A percentile compares a stretch with the other conserved stretches of the same genome.
phyloP scores from a whole-genome alignment of 2,329 filamentous ascomycete genomes.

The Thermothelomyces thermophilus region DNA sequence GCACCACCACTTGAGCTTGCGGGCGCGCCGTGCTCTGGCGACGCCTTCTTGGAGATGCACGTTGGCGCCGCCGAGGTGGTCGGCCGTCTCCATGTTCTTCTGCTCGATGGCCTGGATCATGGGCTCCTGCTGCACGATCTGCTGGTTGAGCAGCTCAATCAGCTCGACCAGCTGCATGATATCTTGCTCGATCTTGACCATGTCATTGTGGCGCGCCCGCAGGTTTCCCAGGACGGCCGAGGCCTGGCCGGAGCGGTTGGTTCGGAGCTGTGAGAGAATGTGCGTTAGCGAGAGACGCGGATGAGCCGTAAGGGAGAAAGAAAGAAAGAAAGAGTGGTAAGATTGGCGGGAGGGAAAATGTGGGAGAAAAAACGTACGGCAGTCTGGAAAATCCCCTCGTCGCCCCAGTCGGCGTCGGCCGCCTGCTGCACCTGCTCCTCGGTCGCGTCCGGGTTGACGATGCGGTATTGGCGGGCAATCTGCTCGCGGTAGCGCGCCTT shows the following conservation, averaged over 20 bases:
- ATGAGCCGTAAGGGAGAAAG: neutral
- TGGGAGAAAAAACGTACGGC: slow-evolving; percentile 51
- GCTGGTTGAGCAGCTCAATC: slow-evolving; percentile 68
- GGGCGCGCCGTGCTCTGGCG: slow-evolving; percentile 56
- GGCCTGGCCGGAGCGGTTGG: slow-evolving; percentile 67
- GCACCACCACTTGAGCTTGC: slow-evolving; percentile 80
- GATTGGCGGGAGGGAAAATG: too few relatives aligned
- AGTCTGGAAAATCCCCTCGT: slow-evolving; percentile 75
- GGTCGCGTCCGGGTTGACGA: slow-evolving; percentile 74
- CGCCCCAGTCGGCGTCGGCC: slow-evolving; percentile 63
- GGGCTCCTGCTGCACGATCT: slow-evolving; percentile 65
- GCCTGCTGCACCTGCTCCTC: slow-evolving; percentile 66
- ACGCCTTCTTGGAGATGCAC: slow-evolving; percentile 64
- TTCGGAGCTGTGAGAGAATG: slow-evolving; percentile 51
- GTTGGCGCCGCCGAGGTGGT: slow-evolving; percentile 63
- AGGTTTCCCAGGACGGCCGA: slow-evolving; percentile 69
- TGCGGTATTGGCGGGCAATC: slow-evolving; percentile 72
- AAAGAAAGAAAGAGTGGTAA: neutral
- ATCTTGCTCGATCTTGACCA: slow-evolving; percentile 72
- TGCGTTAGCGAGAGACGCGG: neutral
- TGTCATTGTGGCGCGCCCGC: slow-evolving; percentile 75
- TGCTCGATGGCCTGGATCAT: slow-evolving; percentile 56
- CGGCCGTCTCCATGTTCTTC: slow-evolving; percentile 58
- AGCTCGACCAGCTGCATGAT: slow-evolving; percentile 62
- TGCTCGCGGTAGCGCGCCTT: slow-evolving; percentile 67